Evolutionary conservation across 1,284 basidiomycete genomes (phyloP).

Genomic region (Apiotrichum sp.): DNA sequence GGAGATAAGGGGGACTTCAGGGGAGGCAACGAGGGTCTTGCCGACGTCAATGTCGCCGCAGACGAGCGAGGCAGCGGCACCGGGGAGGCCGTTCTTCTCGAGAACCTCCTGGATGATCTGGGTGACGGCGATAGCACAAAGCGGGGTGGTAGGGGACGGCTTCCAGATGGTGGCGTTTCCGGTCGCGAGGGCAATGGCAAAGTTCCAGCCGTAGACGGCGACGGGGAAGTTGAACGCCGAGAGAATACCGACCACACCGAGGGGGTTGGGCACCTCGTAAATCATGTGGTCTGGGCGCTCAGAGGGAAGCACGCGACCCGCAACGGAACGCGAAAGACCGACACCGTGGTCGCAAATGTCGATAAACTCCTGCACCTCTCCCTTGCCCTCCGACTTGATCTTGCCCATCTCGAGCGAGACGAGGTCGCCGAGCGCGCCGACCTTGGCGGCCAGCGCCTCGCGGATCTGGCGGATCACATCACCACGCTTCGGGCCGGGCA

Average conservation of each 20-base stretch:
- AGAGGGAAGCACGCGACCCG: constrained; percentile 73
- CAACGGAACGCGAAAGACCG: constrained; percentile 86
- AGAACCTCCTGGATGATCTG: constrained; percentile 74
- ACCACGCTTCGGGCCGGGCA: constrained; percentile 81
- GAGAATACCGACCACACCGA: constrained; percentile 85
- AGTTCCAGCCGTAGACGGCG: constrained; percentile 70
- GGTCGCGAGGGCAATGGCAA: constrained; percentile 78
- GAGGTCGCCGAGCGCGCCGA: constrained; percentile 70
- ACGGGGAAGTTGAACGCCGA: constrained; percentile 92
- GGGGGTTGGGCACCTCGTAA: constrained; percentile 80
- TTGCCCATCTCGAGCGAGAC: constrained; percentile 77
- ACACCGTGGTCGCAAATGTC: constrained; percentile 58
- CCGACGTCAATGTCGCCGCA: constrained; percentile 78
- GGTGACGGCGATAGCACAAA: constrained; percentile 76
- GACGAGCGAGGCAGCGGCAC: constrained; percentile 73
- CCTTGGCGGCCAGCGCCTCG: constrained; percentile 71
- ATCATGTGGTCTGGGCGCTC: constrained; percentile 87
- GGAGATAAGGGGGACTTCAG: constrained; percentile 75
- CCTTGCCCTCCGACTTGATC: constrained; percentile 82
- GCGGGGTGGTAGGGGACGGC: constrained; percentile 79
- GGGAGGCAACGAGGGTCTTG: constrained; percentile 66
- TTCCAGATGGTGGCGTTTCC: constrained; percentile 93
- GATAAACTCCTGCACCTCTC: constrained; percentile 60
- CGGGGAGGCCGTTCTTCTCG: constrained; percentile 72
- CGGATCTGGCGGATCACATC: constrained; percentile 83